Evolutionary conservation across 148 eudicot species (phyloP).

Genomic region (Nepenthes gracilis): DNA sequence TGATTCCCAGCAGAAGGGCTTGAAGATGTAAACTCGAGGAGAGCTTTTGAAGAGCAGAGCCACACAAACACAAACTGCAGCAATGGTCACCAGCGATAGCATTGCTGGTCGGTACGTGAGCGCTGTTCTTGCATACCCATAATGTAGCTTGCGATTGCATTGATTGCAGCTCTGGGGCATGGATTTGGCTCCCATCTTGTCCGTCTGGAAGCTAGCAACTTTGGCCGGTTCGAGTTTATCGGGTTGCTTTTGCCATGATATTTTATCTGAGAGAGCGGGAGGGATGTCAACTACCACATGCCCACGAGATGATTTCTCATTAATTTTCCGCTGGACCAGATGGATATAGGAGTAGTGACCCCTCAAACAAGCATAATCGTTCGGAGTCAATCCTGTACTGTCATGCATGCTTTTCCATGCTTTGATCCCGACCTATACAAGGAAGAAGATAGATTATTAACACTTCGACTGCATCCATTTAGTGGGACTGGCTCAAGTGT

Average conservation of each 20-base stretch:
- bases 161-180: constrained; percentile 29
- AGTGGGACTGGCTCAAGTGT: background rate
- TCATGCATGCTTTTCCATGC: constrained; percentile 75
- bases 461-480: background rate
- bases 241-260: constrained; percentile 23
- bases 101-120: constrained; percentile 56
- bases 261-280: constrained; percentile 10
- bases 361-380: constrained; percentile 65
- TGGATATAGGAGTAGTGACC: constrained; percentile 53
- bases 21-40: constrained; percentile 57
- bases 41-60: constrained; percentile 81
- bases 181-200: constrained; percentile 13
- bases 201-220: constrained; percentile 37
- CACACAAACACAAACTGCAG: constrained; percentile 85
- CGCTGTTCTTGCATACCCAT: constrained; percentile 25
- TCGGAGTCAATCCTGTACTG: constrained; percentile 70
- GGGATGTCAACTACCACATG: constrained; percentile 69
- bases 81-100: constrained; percentile 76
- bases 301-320: constrained; percentile 25
- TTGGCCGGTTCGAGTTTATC: constrained; percentile 12
- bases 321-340: constrained; percentile 43
- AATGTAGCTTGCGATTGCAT: constrained; percentile 39
- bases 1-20: constrained; percentile 79
- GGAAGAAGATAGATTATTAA: background rate
- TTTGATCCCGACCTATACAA: constrained; percentile 64